Evolutionary conservation across 2,329 filamentous ascomycete species (phyloP).

Genomic region (Simplicillium sp.): DNA sequence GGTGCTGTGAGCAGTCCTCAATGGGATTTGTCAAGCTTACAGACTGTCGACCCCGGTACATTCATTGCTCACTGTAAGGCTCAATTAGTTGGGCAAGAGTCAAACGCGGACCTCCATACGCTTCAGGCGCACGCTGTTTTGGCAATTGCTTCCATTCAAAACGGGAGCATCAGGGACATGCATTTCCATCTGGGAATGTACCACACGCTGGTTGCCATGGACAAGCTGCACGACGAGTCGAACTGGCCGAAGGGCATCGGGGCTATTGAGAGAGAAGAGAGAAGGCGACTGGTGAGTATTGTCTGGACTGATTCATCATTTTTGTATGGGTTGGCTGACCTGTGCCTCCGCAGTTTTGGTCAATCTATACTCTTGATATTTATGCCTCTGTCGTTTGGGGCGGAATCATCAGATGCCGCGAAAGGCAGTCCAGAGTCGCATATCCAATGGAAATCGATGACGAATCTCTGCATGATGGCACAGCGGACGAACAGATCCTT

Average conservation of each 20-base stretch:
- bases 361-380: conserved; percentile 47
- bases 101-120: conserved; percentile 22
- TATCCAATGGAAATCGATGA: conserved; percentile 24
- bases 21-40: conserved; percentile 28
- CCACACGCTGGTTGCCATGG: conserved; percentile 35
- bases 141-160: conserved; percentile 40
- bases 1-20: conserved; percentile 28
- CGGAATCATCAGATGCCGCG: conserved; percentile 12
- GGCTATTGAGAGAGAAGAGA: conserved; percentile 35
- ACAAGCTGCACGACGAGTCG: conserved; percentile 41
- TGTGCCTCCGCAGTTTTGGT: conserved; percentile 34
- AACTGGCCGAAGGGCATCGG: conserved; percentile 37
- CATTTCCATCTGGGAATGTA: conserved; percentile 41
- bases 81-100: neutral
- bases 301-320: too few relatives aligned
- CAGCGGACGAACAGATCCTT: conserved; percentile 3
- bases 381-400: conserved; percentile 43
- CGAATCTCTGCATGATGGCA: conserved; percentile 25
- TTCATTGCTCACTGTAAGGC: neutral
- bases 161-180: conserved; percentile 36
- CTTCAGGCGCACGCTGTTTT: conserved; percentile 37
- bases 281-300: conserved; percentile 29
- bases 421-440: conserved; percentile 14
- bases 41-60: conserved; percentile 10
- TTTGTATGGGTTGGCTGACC: neutral